phyloP scores from a whole-genome alignment of 768 basidiomycete genomes.

The Suillus occidentalis region DNA sequence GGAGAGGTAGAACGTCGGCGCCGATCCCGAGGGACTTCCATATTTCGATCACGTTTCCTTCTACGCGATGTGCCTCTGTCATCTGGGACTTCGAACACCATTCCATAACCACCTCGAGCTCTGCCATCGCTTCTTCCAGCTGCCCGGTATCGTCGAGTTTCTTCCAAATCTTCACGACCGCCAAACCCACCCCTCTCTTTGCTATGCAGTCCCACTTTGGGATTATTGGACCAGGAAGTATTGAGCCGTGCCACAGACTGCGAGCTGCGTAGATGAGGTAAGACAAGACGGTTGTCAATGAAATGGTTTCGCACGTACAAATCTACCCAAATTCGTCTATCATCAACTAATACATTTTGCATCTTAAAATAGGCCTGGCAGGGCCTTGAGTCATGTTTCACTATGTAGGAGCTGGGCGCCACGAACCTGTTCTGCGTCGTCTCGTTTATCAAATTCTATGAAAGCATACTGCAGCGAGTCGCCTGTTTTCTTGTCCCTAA shows the following conservation, averaged over 20 bases:
- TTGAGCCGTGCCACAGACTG: constrained; percentile 94
- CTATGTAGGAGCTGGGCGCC: neutral
- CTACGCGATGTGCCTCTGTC: constrained; percentile 35
- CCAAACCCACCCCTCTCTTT: constrained; percentile 51
- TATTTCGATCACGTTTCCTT: constrained; percentile 49
- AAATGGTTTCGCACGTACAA: constrained; percentile 59
- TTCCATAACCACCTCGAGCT: constrained; percentile 47
- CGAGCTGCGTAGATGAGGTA: constrained; percentile 49
- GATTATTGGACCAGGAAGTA: constrained; percentile 77
- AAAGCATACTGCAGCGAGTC: constrained; percentile 98
- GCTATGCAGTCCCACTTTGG: constrained; percentile 47
- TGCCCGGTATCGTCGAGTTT: constrained; percentile 64
- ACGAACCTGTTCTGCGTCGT: constrained; percentile 89
- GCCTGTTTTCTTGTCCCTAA: constrained; percentile 92
- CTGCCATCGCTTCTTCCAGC: constrained; percentile 31
- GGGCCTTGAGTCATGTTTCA: constrained; percentile 10
- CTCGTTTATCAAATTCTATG: constrained; percentile 93
- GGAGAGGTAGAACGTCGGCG: constrained; percentile 27
- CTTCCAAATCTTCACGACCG: constrained; percentile 74
- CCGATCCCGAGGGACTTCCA: constrained; percentile 25
- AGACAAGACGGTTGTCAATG: neutral
- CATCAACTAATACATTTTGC: constrained; percentile 98
- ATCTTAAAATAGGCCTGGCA: constrained; percentile 96
- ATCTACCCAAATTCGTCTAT: constrained; percentile 98
- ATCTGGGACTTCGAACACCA: constrained; percentile 83